Evolutionary conservation across 1,284 basidiomycete species (phyloP).

Genomic region (Rhodotorula sp.): DNA sequence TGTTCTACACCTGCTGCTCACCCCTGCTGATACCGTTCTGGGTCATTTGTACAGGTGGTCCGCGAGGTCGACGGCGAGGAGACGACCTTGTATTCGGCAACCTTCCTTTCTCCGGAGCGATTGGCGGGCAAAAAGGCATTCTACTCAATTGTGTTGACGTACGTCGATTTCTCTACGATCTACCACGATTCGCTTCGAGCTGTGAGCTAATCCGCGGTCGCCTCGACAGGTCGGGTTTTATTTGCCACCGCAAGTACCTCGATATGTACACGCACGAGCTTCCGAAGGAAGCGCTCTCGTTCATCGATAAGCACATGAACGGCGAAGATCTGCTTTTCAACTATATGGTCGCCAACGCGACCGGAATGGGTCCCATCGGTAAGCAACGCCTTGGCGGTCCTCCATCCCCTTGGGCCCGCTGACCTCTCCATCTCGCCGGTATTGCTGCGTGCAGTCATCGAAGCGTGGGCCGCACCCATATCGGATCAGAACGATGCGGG

Average conservation of each 20-base stretch:
- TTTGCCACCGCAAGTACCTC: conserved; percentile 8
- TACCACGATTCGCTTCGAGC: neutral
- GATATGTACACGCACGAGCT: neutral
- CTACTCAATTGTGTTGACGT: conserved; percentile 7
- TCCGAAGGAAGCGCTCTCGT: neutral
- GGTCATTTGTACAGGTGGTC: neutral
- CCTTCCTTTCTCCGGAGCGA: conserved; percentile 2
- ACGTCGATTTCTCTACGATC: neutral
- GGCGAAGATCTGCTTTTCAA: conserved; percentile 12
- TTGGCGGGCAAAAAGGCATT: conserved; percentile 1
- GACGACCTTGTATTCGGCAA: conserved; percentile 1
- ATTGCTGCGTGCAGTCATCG: neutral
- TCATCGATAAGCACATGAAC: conserved; percentile 4
- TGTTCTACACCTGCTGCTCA: neutral
- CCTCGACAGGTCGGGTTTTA: conserved; percentile 4
- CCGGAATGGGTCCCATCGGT: neutral
- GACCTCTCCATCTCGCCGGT: neutral
- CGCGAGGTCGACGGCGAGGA: neutral
- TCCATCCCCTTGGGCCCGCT: neutral
- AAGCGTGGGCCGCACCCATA: conserved; percentile 4
- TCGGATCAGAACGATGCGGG: conserved; percentile 1
- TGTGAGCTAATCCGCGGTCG: neutral
- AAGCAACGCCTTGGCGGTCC: neutral
- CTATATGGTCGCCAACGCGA: conserved; percentile 5
- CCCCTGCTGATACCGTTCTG: neutral